Evolutionary conservation across 1,139 yeast species (phyloP).

Genomic region (Geotrichum bryndzae): DNA sequence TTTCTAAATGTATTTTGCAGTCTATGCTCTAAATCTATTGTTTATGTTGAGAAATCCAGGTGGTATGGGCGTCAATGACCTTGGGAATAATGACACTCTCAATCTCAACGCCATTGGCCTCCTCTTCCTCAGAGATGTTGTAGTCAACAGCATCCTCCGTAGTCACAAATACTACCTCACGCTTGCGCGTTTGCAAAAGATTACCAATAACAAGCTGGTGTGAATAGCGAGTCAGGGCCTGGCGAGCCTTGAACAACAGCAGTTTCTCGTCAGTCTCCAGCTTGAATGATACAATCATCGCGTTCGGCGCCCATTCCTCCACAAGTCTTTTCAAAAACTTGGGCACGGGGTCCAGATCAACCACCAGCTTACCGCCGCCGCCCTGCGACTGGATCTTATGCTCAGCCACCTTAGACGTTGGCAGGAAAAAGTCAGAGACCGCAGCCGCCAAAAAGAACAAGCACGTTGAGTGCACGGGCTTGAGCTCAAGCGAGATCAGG

Average conservation of each 20-base stretch:
- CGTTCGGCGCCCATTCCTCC: conserved; percentile 90
- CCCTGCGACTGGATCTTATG: conserved; percentile 87
- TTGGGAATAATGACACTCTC: conserved; percentile 77
- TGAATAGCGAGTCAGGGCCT: conserved; percentile 74
- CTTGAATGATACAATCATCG: conserved; percentile 91
- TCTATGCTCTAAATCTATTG: not conserved
- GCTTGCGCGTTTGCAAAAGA: conserved; percentile 78
- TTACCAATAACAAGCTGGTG: conserved; percentile 96
- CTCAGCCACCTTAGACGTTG: conserved; percentile 75
- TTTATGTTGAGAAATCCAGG: conserved; percentile 45
- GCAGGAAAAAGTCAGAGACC: conserved; percentile 91
- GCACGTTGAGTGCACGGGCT: conserved; percentile 34
- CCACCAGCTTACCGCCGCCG: conserved; percentile 55
- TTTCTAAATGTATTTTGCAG: not conserved
- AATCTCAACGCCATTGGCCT: conserved; percentile 46
- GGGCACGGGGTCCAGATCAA: conserved; percentile 92
- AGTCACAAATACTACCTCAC: conserved; percentile 81
- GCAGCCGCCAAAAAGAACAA: conserved; percentile 93
- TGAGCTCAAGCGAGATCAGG: conserved; percentile 55
- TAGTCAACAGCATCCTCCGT: conserved; percentile 48
- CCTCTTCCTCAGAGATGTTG: conserved; percentile 40
- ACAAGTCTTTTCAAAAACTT: conserved; percentile 83
- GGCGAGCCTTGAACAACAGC: conserved; percentile 65
- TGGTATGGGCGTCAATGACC: conserved; percentile 55
- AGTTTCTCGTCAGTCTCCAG: conserved; percentile 78